Evolutionary conservation across 2,329 filamentous ascomycete genomes (phyloP).

Genomic region (Stachybotrys chartarum): DNA sequence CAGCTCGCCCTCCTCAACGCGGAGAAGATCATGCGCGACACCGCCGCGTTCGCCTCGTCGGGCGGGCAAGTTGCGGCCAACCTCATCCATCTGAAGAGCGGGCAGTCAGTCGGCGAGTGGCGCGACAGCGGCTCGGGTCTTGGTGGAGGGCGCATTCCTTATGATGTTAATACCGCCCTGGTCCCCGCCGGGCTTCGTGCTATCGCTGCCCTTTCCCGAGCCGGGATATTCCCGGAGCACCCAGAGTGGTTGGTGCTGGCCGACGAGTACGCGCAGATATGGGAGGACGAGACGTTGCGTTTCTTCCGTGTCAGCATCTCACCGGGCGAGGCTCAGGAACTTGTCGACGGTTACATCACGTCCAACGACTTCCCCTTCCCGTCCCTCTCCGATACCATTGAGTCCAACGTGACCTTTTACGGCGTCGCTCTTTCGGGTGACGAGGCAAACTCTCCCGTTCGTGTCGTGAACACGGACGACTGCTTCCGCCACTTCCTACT

Average conservation of each 20-base stretch:
- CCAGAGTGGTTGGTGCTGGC: conserved; percentile 38
- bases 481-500: conserved; percentile 57
- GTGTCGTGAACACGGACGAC: conserved; percentile 57
- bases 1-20: conserved; percentile 44
- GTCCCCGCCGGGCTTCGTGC: conserved; percentile 54
- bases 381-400: conserved; percentile 31
- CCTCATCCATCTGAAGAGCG: conserved; percentile 49
- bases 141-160: conserved; percentile 56
- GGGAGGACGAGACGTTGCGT: conserved; percentile 52
- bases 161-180: conserved; percentile 57
- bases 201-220: conserved; percentile 43
- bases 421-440: conserved; percentile 49
- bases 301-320: conserved; percentile 47
- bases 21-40: conserved; percentile 49
- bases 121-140: conserved; percentile 53
- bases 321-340: conserved; percentile 30
- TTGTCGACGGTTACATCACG: conserved; percentile 40
- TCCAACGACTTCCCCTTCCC: conserved; percentile 35
- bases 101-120: conserved; percentile 53
- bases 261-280: conserved; percentile 45
- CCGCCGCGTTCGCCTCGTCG: conserved; percentile 40
- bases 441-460: conserved; percentile 39
- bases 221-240: conserved; percentile 43
- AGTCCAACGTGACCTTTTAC: conserved; percentile 39
- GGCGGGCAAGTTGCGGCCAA: conserved; percentile 42